Base-by-base conservation (phyloP, 1,139 yeast species). In the Saccharomyces hybrid region DNA sequence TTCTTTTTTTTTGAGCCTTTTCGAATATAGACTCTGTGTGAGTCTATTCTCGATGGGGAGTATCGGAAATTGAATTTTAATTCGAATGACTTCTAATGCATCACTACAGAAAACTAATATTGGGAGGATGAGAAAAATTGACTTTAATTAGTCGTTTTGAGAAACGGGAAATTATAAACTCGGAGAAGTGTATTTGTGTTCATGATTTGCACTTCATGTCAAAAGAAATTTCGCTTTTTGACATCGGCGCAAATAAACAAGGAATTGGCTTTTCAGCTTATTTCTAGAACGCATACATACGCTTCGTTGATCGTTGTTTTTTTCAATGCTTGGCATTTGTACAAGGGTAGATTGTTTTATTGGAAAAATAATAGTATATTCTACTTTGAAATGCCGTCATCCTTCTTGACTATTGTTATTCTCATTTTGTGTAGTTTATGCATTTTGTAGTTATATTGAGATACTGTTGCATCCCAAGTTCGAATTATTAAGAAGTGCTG, bases 371-470 rank as follows among this genome's bases (percentile, higher is more conserved):
- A 41, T n/a, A 5, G 9, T 32, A n/a, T 32, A n/a, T n/a, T 14
- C 47, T 27, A 38, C 41, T 25, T 30, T 42, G 13, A 38, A 38
- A 38, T 38, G 44, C 44, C 25, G 44, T 38, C 44, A 38, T 38
- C 44, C 44, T 38, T 38, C 25, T 38, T 38, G 44, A 38, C 25
- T 34, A 38, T 38, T 38, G 27, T 38, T 26, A 38, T 46, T 46
- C 20, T 44, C 44, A 47, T 48, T 51, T 51, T 51, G 53, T 51
- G 42, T 51, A 51, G 25, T 51, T 51, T 51, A 51, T 51, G 53
- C 53, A 51, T 47, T 20, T 50, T 14, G 32, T 14, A 20, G 44
- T 38, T 38, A 38, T 38, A 38, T 38, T 38, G 32, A 5, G 20
- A 20, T 41, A 14, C 44, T 49, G 25, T 13, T 14, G 8, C 6